These are phyloP conservation scores for Hirschioporus abietinus DNA, from an alignment of 768 basidiomycete genomes.

Conservation along the genomic window DNA sequence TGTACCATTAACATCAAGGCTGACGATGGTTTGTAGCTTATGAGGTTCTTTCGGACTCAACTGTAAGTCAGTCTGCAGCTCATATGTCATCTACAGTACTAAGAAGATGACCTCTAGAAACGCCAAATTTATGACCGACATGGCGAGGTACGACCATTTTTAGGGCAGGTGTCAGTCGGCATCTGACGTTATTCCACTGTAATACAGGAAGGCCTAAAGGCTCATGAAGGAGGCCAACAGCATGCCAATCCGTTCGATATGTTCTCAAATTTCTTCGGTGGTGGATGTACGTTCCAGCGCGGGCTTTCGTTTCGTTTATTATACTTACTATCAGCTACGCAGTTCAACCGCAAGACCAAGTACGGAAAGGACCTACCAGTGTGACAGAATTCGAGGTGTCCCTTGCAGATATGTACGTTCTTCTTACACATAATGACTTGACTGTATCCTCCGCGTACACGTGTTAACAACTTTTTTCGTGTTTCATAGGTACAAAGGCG, in stretches of 20 bases:
- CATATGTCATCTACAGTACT: slow-evolving; percentile 2
- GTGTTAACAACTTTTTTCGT: slow-evolving; percentile 11
- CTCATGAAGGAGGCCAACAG: slow-evolving; percentile 80
- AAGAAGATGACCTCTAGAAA: slow-evolving; percentile 50
- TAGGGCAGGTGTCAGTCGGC: background rate
- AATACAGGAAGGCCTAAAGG: slow-evolving; percentile 79
- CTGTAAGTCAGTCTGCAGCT: slow-evolving; percentile 38
- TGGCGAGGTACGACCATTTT: slow-evolving; percentile 58
- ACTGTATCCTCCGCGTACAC: background rate
- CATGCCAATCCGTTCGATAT: slow-evolving; percentile 90
- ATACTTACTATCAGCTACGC: background rate
- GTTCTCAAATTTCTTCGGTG: slow-evolving; percentile 90
- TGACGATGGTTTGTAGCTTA: slow-evolving; percentile 53
- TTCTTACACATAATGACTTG: background rate
- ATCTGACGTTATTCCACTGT: background rate
- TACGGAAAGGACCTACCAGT: slow-evolving; percentile 69
- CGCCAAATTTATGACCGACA: slow-evolving; percentile 90
- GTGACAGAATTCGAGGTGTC: slow-evolving; percentile 81
- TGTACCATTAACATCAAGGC: background rate
- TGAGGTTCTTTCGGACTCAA: slow-evolving; percentile 85
- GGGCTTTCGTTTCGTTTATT: background rate
- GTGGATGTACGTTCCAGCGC: slow-evolving; percentile 49
- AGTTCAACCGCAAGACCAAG: slow-evolving; percentile 53
- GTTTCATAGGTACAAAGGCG: slow-evolving; percentile 65
- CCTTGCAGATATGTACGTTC: slow-evolving; percentile 72